Evolutionary conservation across 805 yeast species (phyloP), one percentile per base, ranked within the genome.

Genomic region (Candida argentea): DNA sequence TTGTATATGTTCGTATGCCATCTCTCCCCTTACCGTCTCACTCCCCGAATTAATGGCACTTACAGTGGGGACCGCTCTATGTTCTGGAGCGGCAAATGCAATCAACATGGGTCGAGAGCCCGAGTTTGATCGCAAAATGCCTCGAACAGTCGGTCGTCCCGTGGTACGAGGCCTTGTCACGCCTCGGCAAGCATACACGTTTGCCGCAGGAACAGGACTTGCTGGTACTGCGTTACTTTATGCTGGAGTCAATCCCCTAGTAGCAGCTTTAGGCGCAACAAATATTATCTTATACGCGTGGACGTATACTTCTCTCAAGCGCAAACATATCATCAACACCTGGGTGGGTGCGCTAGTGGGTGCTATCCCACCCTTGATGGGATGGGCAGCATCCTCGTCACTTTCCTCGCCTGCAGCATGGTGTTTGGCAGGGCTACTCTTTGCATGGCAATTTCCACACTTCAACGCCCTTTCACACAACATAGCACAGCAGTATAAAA

Each of bases 311-410:
- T 79, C 95, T 0, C 57, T 91, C 50, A 91, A 91, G 48, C 68
- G 98, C 31, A 72, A 66, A 34, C 76, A 83, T 14, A 89, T 91
- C 28, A 50, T 82, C 22, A 91, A 91, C 52, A 91, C 98, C 1
- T 91, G 98, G 98, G 91, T 91, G 3, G 98, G 98, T 12, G 98
- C 98, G 0, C 51, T 91, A n/a, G 98, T 91, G 4, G 98, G 98
- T 4, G 98, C 96, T 0, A 82, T 91, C 26, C 98, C 98, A 0
- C 98, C 98, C 13, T 65, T 91, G 28, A 91, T 91, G 98, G 98
- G 98, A 2, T 91, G 98, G 98, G 95, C 95, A 2, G 65, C 67
- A 1, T 81, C 95, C 8, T 73, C 84, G 3, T 71, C 86, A 1
- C 55, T 87, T 20, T 40, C 67, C 3, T 83, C 85, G 37, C 95